phyloP scores from a whole-genome alignment of 2,329 filamentous ascomycete genomes.

The Aspergillus ochraceoroseus region DNA sequence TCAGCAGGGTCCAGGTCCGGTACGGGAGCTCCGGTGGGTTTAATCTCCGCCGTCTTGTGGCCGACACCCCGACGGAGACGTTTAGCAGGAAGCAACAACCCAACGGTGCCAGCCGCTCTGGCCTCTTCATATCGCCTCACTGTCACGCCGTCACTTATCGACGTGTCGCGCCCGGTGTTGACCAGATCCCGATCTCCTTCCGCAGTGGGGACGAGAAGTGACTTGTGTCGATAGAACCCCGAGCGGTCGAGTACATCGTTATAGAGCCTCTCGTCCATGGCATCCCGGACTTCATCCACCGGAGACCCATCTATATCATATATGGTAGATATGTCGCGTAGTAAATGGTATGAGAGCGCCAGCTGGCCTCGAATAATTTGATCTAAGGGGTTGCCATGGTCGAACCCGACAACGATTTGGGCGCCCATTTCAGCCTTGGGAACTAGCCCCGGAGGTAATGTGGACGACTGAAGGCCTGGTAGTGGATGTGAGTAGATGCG shows the following conservation, averaged over 20 bases:
- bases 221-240: constrained; percentile 81
- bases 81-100: constrained; percentile 41
- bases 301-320: constrained; percentile 65
- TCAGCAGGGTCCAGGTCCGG: constrained; percentile 61
- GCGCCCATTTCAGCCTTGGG: constrained; percentile 95
- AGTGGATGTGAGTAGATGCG: constrained; percentile 82
- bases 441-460: constrained; percentile 51
- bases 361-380: constrained; percentile 86
- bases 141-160: constrained; percentile 63
- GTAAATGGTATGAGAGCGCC: constrained; percentile 74
- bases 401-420: constrained; percentile 97
- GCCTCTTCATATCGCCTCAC: constrained; percentile 70
- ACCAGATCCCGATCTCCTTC: constrained; percentile 80
- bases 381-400: constrained; percentile 89
- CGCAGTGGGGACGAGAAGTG: constrained; percentile 63
- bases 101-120: constrained; percentile 53
- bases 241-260: constrained; percentile 92
- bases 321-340: constrained; percentile 75
- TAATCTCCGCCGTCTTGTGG: constrained; percentile 50
- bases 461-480: constrained; percentile 54
- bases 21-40: constrained; percentile 42
- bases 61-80: constrained; percentile 44
- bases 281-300: constrained; percentile 73
- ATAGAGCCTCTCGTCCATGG: constrained; percentile 83
- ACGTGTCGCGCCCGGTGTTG: constrained; percentile 73